Percentiles rank a stretch among this genome's conserved stretches.
Evolutionary conservation across 129 eudicot genomes (phyloP).

Genomic region (Gnaphalium uliginosum): DNA sequence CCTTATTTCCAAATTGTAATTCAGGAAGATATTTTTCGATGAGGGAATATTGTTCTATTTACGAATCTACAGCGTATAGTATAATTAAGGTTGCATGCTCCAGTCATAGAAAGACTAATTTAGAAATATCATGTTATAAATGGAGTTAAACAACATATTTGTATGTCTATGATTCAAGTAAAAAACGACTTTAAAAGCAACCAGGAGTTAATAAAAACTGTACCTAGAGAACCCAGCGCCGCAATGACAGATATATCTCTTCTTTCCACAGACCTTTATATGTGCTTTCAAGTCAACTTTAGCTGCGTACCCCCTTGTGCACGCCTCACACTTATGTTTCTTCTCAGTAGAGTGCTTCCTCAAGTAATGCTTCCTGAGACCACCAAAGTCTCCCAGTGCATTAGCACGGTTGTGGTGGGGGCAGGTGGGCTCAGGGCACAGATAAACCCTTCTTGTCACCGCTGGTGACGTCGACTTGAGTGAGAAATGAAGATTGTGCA

Average conservation of each 20-base stretch:
- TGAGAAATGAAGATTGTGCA: constrained; percentile 55
- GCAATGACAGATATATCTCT: constrained; percentile 45
- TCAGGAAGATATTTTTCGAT: no score
- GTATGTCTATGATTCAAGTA: no score
- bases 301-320: constrained; percentile 50
- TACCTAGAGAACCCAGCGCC: constrained; percentile 57
- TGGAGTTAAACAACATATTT: no score
- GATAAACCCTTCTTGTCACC: constrained; percentile 35
- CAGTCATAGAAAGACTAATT: no score
- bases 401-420: constrained; percentile 46
- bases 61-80: no score
- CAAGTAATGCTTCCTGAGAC: constrained; percentile 55
- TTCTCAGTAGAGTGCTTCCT: constrained; percentile 50
- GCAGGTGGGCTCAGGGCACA: constrained; percentile 62
- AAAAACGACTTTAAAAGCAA: not conserved
- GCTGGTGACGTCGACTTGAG: constrained; percentile 28
- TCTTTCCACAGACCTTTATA: constrained; percentile 44
- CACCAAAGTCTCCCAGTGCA: constrained; percentile 59
- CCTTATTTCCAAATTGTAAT: no score
- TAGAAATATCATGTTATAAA: no score
- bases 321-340: constrained; percentile 48
- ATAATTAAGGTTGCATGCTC: no score
- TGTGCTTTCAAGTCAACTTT: constrained; percentile 54
- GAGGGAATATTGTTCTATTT: no score
- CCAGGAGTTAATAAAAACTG: not conserved